Base-by-base conservation (phyloP, 2,329 filamentous ascomycete species). In the Aspergillus fischeri region DNA sequence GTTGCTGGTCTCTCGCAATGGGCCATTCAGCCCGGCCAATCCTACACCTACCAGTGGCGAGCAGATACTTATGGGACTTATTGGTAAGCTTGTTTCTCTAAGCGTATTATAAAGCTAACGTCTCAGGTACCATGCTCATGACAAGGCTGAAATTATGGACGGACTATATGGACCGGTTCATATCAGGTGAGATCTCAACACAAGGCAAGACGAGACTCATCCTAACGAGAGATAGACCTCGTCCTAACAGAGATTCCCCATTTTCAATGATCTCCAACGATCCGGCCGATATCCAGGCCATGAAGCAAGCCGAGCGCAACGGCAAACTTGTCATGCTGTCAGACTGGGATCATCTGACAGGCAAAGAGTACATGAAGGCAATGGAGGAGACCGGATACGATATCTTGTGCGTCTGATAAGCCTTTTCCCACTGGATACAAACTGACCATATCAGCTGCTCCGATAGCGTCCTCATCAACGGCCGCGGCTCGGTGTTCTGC, bases 301-400 rank as follows among this genome's bases (percentile, higher is more conserved):
- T 88, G 67, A 63, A 75, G 44, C 63, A 70, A 7, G 84, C 85
- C 6, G 83, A 81, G 61, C 64, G 70, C 3, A 67, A 76, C 1
- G 75, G 78, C 1, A 70, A 74, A 6, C 77, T 82, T 0, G 58
- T 87, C 5, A 62, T 85, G 4, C 67, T 87, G 1, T 79, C 80
- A 1, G 85, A 88, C 62, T 83, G 81, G 74, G 78, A 78, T 17
- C 81, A 85, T 58, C 73, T 82, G 11, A 82, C 80, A 0, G 85
- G 83, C 0, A 65, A 72, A 1, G 70, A 82, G 51, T 79, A 76
- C 51, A 66, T 68, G 48, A 63, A 60, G 1, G 66, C 65, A n/a
- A 63, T 71, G 56, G 53, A 65, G 28, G 63, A 65, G 2, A 63
- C 51, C 20, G 57, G 63, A n/a, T 32, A 65, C 3, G 58, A 65